Conservation (phyloP, 2,329 filamentous ascomycete species). For the Colletotrichum kahawae region DNA sequence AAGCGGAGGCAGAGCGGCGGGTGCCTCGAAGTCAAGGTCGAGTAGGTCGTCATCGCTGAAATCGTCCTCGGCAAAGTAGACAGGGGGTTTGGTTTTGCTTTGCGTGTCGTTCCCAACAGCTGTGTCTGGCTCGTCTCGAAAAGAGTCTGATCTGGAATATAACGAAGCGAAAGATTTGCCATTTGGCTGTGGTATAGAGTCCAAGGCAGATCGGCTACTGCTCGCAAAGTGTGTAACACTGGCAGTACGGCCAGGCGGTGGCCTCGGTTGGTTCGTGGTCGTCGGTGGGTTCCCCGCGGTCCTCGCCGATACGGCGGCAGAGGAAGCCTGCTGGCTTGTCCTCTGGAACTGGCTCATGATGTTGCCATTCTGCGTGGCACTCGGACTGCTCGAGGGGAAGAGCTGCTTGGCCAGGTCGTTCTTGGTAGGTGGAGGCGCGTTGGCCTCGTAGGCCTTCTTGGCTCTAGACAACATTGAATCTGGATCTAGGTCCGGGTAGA, state of each 20-base stretch:
- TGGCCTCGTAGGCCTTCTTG: constrained; percentile 43
- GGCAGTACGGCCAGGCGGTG: constrained; percentile 2
- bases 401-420: constrained; percentile 52
- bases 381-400: constrained; percentile 63
- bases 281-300: constrained; percentile 22
- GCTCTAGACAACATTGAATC: constrained; percentile 41
- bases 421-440: constrained; percentile 36
- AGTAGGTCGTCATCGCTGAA: constrained; percentile 85
- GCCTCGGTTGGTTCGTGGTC: constrained; percentile 14
- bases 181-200: background rate
- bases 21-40: constrained; percentile 70
- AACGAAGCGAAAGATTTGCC: constrained; percentile 40
- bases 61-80: constrained; percentile 79
- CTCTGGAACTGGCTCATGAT: constrained; percentile 56
- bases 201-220: constrained; percentile 3
- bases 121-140: constrained; percentile 43
- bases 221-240: constrained; percentile 26
- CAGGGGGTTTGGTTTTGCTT: constrained; percentile 34
- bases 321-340: constrained; percentile 37
- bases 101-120: constrained; percentile 10
- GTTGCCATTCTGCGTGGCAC: constrained; percentile 44
- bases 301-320: constrained; percentile 45
- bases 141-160: constrained; percentile 52
- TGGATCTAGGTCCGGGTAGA: constrained; percentile 8
- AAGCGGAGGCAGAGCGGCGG: constrained; percentile 50